A percentile compares a stretch with the other conserved stretches of the same genome.
phyloP scores from a whole-genome alignment of 2,329 filamentous ascomycete genomes.

The Bipolaris bicolor region DNA sequence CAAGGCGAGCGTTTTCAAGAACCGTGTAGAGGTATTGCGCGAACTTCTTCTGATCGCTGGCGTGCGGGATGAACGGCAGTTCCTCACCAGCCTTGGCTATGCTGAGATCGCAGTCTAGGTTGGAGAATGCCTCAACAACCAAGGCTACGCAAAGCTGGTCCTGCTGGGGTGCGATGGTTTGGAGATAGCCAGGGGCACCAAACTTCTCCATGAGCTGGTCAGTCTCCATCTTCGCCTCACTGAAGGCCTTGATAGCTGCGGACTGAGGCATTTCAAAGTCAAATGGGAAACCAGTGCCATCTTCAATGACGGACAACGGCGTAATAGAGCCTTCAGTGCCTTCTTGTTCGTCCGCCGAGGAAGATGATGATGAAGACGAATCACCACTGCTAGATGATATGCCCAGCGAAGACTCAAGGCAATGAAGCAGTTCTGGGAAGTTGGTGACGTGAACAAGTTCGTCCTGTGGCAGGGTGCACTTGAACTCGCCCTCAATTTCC shows the following conservation, averaged over 20 bases:
- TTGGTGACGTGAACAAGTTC: constrained; percentile 12
- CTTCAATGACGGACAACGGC: background rate
- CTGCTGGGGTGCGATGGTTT: constrained; percentile 29
- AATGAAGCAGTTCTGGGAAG: constrained; percentile 8
- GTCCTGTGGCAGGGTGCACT: constrained; percentile 10
- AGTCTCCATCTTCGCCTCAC: background rate
- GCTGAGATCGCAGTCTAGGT: constrained; percentile 24
- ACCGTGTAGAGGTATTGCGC: constrained; percentile 24
- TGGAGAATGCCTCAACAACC: constrained; percentile 35
- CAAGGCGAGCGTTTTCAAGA: constrained; percentile 18
- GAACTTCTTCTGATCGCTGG: constrained; percentile 19
- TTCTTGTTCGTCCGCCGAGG: background rate
- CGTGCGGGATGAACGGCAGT: constrained; percentile 13
- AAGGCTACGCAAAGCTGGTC: constrained; percentile 29
- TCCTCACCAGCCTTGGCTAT: constrained; percentile 15
- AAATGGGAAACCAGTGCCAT: background rate
- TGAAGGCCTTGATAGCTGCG: background rate
- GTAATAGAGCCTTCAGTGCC: background rate
- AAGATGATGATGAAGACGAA: background rate
- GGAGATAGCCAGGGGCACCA: background rate
- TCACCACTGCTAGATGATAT: background rate
- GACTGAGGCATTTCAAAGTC: background rate
- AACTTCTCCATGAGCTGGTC: background rate
- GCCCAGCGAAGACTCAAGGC: constrained; percentile 6
- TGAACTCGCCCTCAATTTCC: constrained; percentile 33